Conservation (phyloP, 352 stramenopile species). For the Pythium biforme region DNA sequence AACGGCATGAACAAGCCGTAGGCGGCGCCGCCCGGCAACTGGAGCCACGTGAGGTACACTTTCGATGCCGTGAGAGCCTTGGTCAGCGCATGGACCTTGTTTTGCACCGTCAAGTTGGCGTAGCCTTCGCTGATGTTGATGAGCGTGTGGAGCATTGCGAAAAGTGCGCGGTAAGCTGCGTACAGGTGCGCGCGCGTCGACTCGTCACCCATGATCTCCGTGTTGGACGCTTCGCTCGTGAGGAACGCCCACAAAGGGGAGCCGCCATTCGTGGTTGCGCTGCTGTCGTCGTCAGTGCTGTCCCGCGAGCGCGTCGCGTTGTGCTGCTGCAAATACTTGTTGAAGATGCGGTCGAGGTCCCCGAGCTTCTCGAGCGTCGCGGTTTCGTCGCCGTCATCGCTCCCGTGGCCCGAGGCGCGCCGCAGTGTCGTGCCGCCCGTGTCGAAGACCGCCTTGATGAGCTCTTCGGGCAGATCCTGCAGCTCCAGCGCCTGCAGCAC, state of each 20-base stretch:
- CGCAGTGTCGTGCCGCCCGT: slow-evolving; percentile 60
- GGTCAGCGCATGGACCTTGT: slow-evolving; percentile 42
- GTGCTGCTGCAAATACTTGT: slow-evolving; percentile 50
- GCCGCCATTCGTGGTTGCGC: neutral
- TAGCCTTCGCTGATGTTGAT: slow-evolving; percentile 66
- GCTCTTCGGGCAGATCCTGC: slow-evolving; percentile 41
- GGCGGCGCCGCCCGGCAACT: slow-evolving; percentile 73
- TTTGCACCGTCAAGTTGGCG: slow-evolving; percentile 30
- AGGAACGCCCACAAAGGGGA: slow-evolving; percentile 61
- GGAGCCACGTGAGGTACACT: slow-evolving; percentile 78
- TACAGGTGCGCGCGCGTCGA: slow-evolving; percentile 29
- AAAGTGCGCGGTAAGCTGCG: slow-evolving; percentile 64
- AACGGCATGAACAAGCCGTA: slow-evolving; percentile 87
- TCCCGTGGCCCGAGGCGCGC: slow-evolving; percentile 16
- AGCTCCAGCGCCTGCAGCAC: slow-evolving; percentile 63
- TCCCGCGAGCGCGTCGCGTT: slow-evolving; percentile 13
- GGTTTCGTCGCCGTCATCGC: slow-evolving; percentile 30
- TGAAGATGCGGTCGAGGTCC: slow-evolving; percentile 51
- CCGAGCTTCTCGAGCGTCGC: slow-evolving; percentile 45
- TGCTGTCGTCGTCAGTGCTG: neutral
- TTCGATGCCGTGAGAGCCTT: slow-evolving; percentile 72
- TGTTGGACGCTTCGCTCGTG: slow-evolving; percentile 23
- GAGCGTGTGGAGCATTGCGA: slow-evolving; percentile 54
- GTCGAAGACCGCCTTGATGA: slow-evolving; percentile 62
- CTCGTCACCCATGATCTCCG: slow-evolving; percentile 34